Conservation (phyloP, 106 monocot species). For the Dendrobium huoshanense region DNA sequence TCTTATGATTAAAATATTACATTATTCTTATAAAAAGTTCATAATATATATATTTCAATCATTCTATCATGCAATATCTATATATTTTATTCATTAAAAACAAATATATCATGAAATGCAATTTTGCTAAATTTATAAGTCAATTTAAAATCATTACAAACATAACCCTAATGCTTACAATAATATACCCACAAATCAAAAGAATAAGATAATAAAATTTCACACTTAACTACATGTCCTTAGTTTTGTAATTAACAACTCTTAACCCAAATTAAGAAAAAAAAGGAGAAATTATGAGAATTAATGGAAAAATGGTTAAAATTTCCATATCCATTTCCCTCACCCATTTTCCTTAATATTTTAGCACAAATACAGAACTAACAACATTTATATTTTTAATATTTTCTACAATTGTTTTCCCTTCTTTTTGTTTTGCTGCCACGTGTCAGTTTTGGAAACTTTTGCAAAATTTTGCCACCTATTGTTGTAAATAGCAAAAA, state of each 20-base stretch:
- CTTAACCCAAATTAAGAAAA: not conserved
- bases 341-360: not conserved
- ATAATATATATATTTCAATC: too few relatives aligned
- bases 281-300: not conserved
- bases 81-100: too few relatives aligned
- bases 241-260: not conserved
- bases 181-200: not conserved
- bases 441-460: not conserved
- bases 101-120: too few relatives aligned
- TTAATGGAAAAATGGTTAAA: not conserved
- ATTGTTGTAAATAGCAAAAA: constrained; percentile 15
- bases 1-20: too few relatives aligned
- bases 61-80: too few relatives aligned
- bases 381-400: not conserved
- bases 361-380: too few relatives aligned
- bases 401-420: not conserved
- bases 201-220: not conserved
- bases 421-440: not conserved
- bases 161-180: not conserved
- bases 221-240: not conserved
- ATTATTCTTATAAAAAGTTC: too few relatives aligned
- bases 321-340: not conserved
- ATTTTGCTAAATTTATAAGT: too few relatives aligned
- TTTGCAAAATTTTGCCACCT: not conserved
- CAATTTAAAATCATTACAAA: not conserved